Conservation (phyloP, 495 filamentous ascomycete genomes). For the Amniculicola lignicola region DNA sequence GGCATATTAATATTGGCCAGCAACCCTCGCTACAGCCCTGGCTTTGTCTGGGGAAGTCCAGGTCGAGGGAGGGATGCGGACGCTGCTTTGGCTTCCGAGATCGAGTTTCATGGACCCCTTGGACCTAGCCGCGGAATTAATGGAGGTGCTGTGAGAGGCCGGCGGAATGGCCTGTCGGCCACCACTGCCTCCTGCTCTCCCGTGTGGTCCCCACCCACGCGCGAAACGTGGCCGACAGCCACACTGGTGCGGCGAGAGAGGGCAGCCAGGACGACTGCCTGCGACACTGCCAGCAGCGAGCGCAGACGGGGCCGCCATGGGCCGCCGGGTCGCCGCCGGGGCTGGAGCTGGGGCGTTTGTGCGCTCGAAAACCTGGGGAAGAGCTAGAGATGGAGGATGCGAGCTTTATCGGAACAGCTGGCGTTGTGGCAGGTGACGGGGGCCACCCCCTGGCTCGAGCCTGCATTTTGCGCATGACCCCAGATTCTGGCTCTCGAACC, state of each 20-base stretch:
- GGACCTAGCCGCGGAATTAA: slow-evolving; percentile 30
- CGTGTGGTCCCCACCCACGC: slow-evolving; percentile 16
- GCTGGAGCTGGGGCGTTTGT: neutral
- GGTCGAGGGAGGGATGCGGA: slow-evolving; percentile 8
- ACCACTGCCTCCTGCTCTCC: neutral
- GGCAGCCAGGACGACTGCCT: neutral
- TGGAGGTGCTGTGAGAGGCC: slow-evolving; percentile 30
- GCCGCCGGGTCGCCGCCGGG: no score
- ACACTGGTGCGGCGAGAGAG: neutral
- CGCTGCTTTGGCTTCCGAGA: slow-evolving; percentile 35
- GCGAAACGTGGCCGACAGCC: slow-evolving; percentile 22
- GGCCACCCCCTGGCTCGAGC: neutral
- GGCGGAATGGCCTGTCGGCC: slow-evolving; percentile 21
- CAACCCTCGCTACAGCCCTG: slow-evolving; percentile 10
- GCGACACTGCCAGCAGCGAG: no score
- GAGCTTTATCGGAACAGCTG: slow-evolving; percentile 31
- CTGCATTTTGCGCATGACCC: slow-evolving; percentile 1
- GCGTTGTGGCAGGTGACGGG: slow-evolving; percentile 13
- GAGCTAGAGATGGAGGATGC: slow-evolving; percentile 23
- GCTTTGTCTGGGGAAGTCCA: no score
- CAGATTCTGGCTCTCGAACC: neutral
- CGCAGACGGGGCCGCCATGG: neutral
- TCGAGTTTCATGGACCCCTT: slow-evolving; percentile 29
- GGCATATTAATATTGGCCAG: slow-evolving; percentile 10
- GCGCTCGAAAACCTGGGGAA: slow-evolving; percentile 23